Conservation (phyloP, 2,329 filamentous ascomycete species). For the Aquanectria penicillioides region DNA sequence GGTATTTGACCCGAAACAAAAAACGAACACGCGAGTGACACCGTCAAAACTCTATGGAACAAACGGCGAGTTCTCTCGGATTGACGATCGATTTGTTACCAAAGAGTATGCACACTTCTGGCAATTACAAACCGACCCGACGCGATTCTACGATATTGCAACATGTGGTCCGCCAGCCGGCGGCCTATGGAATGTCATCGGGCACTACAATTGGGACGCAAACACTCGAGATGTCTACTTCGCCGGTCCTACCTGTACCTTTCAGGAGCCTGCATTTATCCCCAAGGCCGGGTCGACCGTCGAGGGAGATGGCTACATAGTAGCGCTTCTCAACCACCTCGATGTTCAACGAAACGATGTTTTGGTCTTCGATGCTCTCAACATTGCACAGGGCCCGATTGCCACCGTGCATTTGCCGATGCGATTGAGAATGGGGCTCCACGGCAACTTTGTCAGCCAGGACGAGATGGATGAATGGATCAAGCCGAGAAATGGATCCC, state of each 20-base stretch:
- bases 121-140: neutral
- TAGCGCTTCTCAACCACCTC: conserved; percentile 11
- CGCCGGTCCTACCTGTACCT: neutral
- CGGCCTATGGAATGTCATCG: conserved; percentile 8
- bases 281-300: neutral
- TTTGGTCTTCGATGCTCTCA: conserved; percentile 1
- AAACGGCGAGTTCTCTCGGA: conserved; percentile 17
- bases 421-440: conserved; percentile 7
- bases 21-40: neutral
- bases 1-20: conserved; percentile 8
- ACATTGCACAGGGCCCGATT: neutral
- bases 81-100: conserved; percentile 7
- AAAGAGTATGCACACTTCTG: conserved; percentile 19
- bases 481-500: too few relatives aligned
- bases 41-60: neutral
- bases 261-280: conserved; percentile 18
- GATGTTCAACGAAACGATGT: conserved; percentile 8
- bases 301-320: neutral
- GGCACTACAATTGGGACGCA: conserved; percentile 15
- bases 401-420: neutral
- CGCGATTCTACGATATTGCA: neutral
- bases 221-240: neutral
- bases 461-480: conserved; percentile 43
- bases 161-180: conserved; percentile 15
- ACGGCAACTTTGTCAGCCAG: conserved; percentile 28